Evolutionary conservation across 345 rosid genomes (phyloP), one percentile per base, ranked within the genome.

Genomic region (Rubroshorea leprosula): DNA sequence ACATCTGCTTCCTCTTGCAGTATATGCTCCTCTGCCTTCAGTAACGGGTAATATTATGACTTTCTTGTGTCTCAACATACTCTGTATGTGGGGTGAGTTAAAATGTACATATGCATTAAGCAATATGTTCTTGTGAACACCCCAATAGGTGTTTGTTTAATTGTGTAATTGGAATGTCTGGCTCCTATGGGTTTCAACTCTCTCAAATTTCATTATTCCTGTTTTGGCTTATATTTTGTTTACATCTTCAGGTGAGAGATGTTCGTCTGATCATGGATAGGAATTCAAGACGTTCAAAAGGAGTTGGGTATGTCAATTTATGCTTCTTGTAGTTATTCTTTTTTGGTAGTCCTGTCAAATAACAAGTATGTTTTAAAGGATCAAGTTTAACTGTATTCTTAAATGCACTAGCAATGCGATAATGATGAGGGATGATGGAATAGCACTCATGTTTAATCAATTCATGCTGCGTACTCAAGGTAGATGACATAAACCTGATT

Each of bases 231-330:
- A 41, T 48, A 58, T 46, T 66, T 51, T 16, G 51, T 71, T 58
- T 45, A 52, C 31, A 63, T 64, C 69, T 76, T 64, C 79, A 91
- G 98, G 98, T 91, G 60, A 85, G 98, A 77, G 98, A 91, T 64
- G 98, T 91, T 23, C 90, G 94, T n/a, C 65, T 91, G 76, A 91
- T 91, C 75, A 83, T 91, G 96, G 98, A 91, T 64, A 81, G 98
- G 72, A 91, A 88, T 69, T 91, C 98, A 51, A 80, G 98, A 66
- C 70, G 96, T 56, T 91, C 98, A 39, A 91, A 83, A 73, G 98
- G 98, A 72, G 98, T 91, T 78, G 98, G 98, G 98, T 88, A 88
- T 72, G 92, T 75, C 22, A 50, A 21, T 72, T 54, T 54, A 58
- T 50, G 39, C 35, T 56, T 17, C 62, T 53, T 2, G 13, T 29